These are phyloP conservation scores for Pseudogymnoascus sp. DNA, from an alignment of 2,329 filamentous ascomycete genomes.

Conservation along the genomic window DNA sequence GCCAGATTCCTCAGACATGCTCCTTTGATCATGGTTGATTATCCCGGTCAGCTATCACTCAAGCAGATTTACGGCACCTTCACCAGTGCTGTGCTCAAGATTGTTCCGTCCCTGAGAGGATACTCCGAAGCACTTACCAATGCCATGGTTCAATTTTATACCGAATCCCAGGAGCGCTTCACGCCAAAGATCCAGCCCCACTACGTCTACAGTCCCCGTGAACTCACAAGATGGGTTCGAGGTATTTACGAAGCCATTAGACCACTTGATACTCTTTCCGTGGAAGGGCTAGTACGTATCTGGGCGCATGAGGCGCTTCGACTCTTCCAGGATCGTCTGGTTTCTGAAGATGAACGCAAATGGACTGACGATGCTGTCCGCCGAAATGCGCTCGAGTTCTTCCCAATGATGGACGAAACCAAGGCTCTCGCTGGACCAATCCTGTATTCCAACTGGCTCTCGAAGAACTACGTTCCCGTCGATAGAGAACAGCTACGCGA, in stretches of 20 bases:
- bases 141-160: constrained; percentile 95
- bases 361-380: constrained; percentile 91
- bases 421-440: constrained; percentile 89
- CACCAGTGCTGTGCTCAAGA: constrained; percentile 93
- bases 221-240: constrained; percentile 94
- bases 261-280: constrained; percentile 76
- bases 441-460: constrained; percentile 98
- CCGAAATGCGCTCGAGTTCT: constrained; percentile 81
- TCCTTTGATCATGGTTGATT: constrained; percentile 99
- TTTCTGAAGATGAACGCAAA: constrained; percentile 84
- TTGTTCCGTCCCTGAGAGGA: constrained; percentile 87
- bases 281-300: constrained; percentile 91
- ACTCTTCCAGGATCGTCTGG: constrained; percentile 94
- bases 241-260: constrained; percentile 96
- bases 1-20: constrained; percentile 92
- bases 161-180: constrained; percentile 90
- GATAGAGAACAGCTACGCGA: constrained; percentile 91
- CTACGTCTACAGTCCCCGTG: constrained; percentile 98
- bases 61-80: constrained; percentile 98
- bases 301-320: constrained; percentile 97
- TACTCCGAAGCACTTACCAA: constrained; percentile 92
- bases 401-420: constrained; percentile 89
- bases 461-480: constrained; percentile 96
- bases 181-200: constrained; percentile 96
- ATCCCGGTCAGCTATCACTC: constrained; percentile 89